A percentile compares a stretch with the other conserved stretches of the same genome.
Evolutionary conservation across 2,329 filamentous ascomycete species (phyloP).

Genomic region (Sporothrix luriei): DNA sequence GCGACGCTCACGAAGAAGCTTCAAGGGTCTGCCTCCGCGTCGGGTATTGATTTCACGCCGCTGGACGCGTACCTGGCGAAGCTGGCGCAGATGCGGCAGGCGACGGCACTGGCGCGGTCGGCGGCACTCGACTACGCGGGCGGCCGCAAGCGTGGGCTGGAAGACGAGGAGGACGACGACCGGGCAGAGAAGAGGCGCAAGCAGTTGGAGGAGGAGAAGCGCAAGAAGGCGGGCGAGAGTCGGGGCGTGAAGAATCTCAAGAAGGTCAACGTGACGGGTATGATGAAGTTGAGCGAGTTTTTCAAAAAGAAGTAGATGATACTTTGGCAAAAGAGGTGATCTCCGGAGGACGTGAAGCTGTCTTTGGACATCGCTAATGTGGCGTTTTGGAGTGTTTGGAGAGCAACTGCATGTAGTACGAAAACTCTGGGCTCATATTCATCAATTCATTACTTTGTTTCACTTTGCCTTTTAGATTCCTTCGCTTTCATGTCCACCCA

Average conservation of each 20-base stretch:
- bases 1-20: constrained; percentile 49
- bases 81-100: constrained; percentile 67
- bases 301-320: constrained; percentile 69
- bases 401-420: constrained; percentile 22
- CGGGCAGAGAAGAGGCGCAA: constrained; percentile 79
- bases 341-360: background rate
- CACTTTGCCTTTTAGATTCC: constrained; percentile 31
- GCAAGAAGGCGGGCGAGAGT: constrained; percentile 74
- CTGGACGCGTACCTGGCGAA: constrained; percentile 70
- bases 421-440: background rate
- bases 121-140: constrained; percentile 66
- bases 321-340: background rate
- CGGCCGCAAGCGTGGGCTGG: constrained; percentile 57
- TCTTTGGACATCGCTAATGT: background rate
- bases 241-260: constrained; percentile 76
- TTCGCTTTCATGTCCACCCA: background rate
- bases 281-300: constrained; percentile 97
- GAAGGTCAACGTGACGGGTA: constrained; percentile 88
- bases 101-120: constrained; percentile 70
- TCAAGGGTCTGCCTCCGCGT: constrained; percentile 36
- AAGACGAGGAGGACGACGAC: constrained; percentile 67
- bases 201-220: constrained; percentile 85
- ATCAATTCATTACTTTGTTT: constrained; percentile 27
- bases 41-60: constrained; percentile 63
- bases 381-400: constrained; percentile 21